Evolutionary conservation across 768 basidiomycete genomes (phyloP).

Genomic region (Psilocybe azurescens): DNA sequence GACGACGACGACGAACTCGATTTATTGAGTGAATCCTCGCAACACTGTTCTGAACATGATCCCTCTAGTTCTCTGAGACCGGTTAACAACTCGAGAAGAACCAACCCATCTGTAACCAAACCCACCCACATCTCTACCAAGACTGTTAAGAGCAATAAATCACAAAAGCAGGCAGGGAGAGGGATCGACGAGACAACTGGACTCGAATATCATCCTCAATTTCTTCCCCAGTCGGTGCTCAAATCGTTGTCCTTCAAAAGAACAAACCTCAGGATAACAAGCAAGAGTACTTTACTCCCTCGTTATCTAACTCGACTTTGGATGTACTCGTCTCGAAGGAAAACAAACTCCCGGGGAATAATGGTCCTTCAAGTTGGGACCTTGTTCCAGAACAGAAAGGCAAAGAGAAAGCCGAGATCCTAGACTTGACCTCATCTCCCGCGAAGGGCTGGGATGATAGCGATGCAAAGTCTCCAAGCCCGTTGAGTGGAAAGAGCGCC

Average conservation of each 20-base stretch:
- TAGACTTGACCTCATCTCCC: background rate
- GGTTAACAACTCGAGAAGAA: background rate
- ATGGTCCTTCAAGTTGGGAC: background rate
- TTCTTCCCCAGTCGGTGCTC: slow-evolving; percentile 10
- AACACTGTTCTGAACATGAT: slow-evolving; percentile 12
- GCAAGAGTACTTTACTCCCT: background rate
- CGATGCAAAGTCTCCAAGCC: slow-evolving; percentile 5
- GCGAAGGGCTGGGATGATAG: background rate
- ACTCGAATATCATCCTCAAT: slow-evolving; percentile 19
- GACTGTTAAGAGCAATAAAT: background rate
- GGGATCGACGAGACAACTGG: slow-evolving; percentile 18
- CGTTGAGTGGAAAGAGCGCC: slow-evolving; percentile 14
- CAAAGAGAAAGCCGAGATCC: background rate
- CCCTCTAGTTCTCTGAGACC: slow-evolving; percentile 9
- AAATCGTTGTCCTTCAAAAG: slow-evolving; percentile 38
- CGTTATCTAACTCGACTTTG: slow-evolving; percentile 6
- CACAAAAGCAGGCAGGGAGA: background rate
- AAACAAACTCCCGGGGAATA: background rate
- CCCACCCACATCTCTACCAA: background rate
- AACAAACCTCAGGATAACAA: slow-evolving; percentile 28
- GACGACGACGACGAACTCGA: background rate
- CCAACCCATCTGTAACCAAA: background rate
- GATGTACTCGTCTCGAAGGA: slow-evolving; percentile 15
- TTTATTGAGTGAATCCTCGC: slow-evolving; percentile 16
- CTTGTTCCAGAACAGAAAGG: background rate